phyloP scores from a whole-genome alignment of 2,329 filamentous ascomycete genomes.

The Aspergillus udagawae region DNA sequence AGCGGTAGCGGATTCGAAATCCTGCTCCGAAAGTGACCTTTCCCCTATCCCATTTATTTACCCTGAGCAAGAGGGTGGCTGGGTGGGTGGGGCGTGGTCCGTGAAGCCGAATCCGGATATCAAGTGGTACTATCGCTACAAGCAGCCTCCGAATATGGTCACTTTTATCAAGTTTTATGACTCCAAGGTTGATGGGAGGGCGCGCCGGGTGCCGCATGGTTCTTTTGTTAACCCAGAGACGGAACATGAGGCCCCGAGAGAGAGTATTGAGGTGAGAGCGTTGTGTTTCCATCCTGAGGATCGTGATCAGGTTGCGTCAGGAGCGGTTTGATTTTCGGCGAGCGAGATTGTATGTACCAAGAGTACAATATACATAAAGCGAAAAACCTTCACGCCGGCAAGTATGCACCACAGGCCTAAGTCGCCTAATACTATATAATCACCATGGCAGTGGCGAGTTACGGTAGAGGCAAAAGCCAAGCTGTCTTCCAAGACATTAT shows the following conservation, averaged over 20 bases:
- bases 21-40: constrained; percentile 50
- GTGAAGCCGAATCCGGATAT: constrained; percentile 43
- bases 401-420: too few species aligned
- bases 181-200: constrained; percentile 52
- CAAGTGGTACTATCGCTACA: constrained; percentile 52
- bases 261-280: constrained; percentile 57
- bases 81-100: constrained; percentile 48
- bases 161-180: constrained; percentile 62
- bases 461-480: too few species aligned
- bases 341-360: too few species aligned
- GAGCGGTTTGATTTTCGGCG: too few species aligned
- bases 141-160: constrained; percentile 51
- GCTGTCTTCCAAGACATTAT: too few species aligned
- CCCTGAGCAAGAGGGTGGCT: constrained; percentile 31
- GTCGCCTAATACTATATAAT: too few species aligned
- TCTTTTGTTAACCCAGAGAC: constrained; percentile 52
- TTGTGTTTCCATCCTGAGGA: constrained; percentile 50
- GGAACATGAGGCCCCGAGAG: constrained; percentile 33
- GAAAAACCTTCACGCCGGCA: too few species aligned
- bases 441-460: too few species aligned
- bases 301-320: constrained; percentile 14
- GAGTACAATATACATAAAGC: too few species aligned
- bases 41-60: constrained; percentile 50
- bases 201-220: constrained; percentile 52
- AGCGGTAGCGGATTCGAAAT: constrained; percentile 49